Evolutionary conservation across 768 basidiomycete species (phyloP).

Genomic region (Rhodotorula sphaerocarpa): DNA sequence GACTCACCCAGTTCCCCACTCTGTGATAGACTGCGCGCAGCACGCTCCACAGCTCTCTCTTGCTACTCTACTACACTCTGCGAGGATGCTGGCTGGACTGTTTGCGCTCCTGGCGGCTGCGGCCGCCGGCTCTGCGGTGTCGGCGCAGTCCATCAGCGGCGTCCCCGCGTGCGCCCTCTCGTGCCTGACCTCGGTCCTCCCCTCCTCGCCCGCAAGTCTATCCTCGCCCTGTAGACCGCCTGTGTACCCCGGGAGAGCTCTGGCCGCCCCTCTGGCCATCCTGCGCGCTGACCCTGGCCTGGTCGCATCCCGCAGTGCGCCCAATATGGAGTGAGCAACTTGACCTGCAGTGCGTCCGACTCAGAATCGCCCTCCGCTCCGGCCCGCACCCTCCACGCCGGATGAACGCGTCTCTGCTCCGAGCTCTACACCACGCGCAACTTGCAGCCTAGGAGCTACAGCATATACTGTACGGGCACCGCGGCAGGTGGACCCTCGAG

Average conservation of each 20-base stretch:
- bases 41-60: background rate
- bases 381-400: no score
- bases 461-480: no score
- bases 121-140: background rate
- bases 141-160: background rate
- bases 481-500: no score
- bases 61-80: background rate
- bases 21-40: no score
- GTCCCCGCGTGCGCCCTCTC: conserved; percentile 21
- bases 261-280: background rate
- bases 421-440: background rate
- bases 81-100: background rate
- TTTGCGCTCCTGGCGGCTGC: background rate
- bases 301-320: conserved; percentile 1
- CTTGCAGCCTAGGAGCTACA: no score
- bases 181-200: conserved; percentile 4
- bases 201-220: conserved; percentile 1
- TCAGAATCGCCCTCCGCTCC: background rate
- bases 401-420: background rate
- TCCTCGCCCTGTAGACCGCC: background rate
- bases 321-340: background rate
- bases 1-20: background rate
- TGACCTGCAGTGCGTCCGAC: conserved; percentile 11
- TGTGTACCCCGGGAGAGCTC: no score
- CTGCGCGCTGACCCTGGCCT: background rate